These are phyloP conservation scores for Isoetes taiwanensis DNA, from an alignment of 75 land plant species.

Conservation along the genomic window DNA sequence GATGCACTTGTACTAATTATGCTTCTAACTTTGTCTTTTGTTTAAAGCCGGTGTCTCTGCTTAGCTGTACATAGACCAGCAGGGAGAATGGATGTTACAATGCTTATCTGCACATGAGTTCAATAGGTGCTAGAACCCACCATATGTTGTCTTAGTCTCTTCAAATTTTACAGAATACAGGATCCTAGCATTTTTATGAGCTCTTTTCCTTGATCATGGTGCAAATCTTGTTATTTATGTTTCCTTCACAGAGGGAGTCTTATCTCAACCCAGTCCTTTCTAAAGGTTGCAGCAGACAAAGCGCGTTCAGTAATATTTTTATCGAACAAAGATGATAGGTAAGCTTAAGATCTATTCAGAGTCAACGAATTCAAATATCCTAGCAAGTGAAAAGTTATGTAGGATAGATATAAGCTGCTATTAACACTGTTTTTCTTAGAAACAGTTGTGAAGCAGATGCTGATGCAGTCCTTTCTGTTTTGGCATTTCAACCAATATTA, in stretches of 20 bases:
- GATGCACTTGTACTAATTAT: no score
- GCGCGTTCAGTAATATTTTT: slow-evolving; percentile 67
- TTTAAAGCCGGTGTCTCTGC: no score
- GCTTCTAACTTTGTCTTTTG: no score
- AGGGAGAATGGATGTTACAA: no score
- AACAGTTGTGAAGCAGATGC: slow-evolving; percentile 94
- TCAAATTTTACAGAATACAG: no score
- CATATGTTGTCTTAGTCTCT: no score
- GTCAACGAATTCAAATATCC: slow-evolving; percentile 3
- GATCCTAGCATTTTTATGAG: not conserved
- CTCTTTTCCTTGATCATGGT: slow-evolving; percentile 3
- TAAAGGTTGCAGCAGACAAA: slow-evolving; percentile 68
- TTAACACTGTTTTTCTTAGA: no score
- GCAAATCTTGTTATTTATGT: not conserved
- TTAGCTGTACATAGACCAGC: no score
- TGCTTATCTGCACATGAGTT: no score
- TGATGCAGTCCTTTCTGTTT: slow-evolving; percentile 69
- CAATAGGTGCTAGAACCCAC: no score
- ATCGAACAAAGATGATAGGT: slow-evolving; percentile 59
- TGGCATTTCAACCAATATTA: slow-evolving; percentile 70
- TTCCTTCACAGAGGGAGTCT: slow-evolving; percentile 59
- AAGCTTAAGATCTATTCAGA: not conserved
- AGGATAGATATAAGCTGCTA: not conserved
- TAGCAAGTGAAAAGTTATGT: not conserved
- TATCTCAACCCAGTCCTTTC: slow-evolving; percentile 60